A percentile compares a stretch with the other conserved stretches of the same genome.
Evolutionary conservation across 1,139 yeast genomes (phyloP).

Genomic region (Yamadazyma taylorii): DNA sequence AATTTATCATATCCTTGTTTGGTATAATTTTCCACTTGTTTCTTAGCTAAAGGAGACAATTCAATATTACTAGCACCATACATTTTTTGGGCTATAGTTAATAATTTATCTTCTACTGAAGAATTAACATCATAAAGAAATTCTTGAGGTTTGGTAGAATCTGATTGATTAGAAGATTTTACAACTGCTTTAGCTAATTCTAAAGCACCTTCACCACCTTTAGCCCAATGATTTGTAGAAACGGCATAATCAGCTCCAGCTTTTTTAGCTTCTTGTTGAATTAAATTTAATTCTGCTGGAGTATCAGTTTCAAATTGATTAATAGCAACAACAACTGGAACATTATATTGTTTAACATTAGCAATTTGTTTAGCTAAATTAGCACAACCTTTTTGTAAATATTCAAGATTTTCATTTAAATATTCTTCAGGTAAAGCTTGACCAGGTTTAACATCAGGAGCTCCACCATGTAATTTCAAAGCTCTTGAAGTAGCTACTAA

Average conservation of each 20-base stretch:
- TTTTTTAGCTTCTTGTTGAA: slow-evolving; percentile 59
- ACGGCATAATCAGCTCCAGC: slow-evolving; percentile 81
- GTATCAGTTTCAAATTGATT: slow-evolving; percentile 75
- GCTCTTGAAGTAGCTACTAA: slow-evolving; percentile 81
- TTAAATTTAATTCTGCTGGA: slow-evolving; percentile 62
- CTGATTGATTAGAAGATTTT: slow-evolving; percentile 47
- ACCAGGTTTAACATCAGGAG: slow-evolving; percentile 82
- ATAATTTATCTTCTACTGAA: slow-evolving; percentile 62
- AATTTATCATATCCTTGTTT: slow-evolving; percentile 70
- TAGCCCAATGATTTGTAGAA: slow-evolving; percentile 76
- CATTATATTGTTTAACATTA: slow-evolving; percentile 68
- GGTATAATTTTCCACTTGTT: slow-evolving; percentile 65
- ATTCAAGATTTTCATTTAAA: slow-evolving; percentile 62
- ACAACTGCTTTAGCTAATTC: slow-evolving; percentile 70
- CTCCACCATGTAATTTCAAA: slow-evolving; percentile 80
- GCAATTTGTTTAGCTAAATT: slow-evolving; percentile 75
- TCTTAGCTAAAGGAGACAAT: slow-evolving; percentile 63
- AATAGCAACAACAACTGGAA: slow-evolving; percentile 79
- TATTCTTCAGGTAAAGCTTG: slow-evolving; percentile 70
- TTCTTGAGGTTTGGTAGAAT: slow-evolving; percentile 39
- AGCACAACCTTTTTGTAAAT: slow-evolving; percentile 64
- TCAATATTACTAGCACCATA: slow-evolving; percentile 74
- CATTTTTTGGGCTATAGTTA: slow-evolving; percentile 68
- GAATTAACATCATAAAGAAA: slow-evolving; percentile 63
- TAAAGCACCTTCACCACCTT: slow-evolving; percentile 77